These are phyloP conservation scores for Dunaliella sp. DNA, from an alignment of 139 green algal species.

Conservation along the genomic window DNA sequence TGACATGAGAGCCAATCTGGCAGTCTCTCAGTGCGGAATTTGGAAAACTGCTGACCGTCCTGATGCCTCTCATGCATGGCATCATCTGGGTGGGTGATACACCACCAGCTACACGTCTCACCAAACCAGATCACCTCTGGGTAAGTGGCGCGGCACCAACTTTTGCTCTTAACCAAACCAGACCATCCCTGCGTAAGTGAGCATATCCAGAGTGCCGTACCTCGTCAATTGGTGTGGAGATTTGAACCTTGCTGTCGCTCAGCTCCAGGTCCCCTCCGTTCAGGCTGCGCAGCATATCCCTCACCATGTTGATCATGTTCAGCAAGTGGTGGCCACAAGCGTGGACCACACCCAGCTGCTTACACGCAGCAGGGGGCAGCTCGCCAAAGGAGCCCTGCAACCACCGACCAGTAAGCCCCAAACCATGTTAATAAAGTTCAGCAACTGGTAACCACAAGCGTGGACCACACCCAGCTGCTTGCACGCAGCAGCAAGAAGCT, in stretches of 20 bases:
- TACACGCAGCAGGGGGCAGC: slow-evolving; percentile 18
- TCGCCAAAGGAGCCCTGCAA: slow-evolving; percentile 38
- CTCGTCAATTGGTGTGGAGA: not conserved
- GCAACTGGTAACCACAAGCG: slow-evolving; percentile 41
- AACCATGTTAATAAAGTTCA: slow-evolving; percentile 48
- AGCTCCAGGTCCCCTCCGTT: slow-evolving; percentile 19
- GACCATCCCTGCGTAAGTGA: no score
- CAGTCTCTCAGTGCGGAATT: no score
- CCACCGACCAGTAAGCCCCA: slow-evolving; percentile 11
- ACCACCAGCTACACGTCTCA: no score
- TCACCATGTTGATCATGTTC: slow-evolving; percentile 49
- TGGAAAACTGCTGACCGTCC: no score
- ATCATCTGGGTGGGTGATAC: no score
- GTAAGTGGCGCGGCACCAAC: no score
- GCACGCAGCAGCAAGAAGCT: slow-evolving; percentile 17
- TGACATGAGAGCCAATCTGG: no score
- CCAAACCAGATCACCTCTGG: no score
- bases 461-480: slow-evolving; percentile 41
- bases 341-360: slow-evolving; percentile 41
- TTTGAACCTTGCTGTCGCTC: not conserved
- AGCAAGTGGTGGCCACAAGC: slow-evolving; percentile 43
- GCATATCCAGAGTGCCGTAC: no score
- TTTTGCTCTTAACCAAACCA: no score
- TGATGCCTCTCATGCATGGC: no score
- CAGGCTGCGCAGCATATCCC: slow-evolving; percentile 23